Conservation (phyloP, 306 rosid genomes). For the Begonia loranthoides region DNA sequence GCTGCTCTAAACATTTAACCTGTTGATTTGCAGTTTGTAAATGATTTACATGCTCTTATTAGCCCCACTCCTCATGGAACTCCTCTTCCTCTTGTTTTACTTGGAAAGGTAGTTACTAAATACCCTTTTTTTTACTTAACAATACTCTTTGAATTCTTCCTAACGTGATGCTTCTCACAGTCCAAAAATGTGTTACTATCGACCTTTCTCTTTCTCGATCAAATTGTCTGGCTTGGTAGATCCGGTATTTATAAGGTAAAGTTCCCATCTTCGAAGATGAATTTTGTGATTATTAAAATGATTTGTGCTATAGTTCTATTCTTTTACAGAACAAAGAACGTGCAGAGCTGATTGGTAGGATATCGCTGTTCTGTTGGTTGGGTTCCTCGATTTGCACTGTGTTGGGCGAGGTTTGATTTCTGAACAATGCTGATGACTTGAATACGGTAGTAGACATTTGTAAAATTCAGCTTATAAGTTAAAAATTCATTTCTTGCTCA, state of each 20-base stretch:
- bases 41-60: conserved; percentile 72
- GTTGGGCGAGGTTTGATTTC: conserved; percentile 67
- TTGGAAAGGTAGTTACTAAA: conserved; percentile 58
- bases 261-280: neutral
- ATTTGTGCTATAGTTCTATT: neutral
- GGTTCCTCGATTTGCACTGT: conserved; percentile 69
- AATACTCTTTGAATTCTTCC: neutral
- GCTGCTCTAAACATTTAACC: too few relatives aligned
- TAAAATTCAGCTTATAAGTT: conserved; percentile 7
- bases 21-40: conserved; percentile 59
- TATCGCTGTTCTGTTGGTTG: conserved; percentile 88
- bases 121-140: neutral
- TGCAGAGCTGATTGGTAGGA: conserved; percentile 59
- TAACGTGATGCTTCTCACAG: conserved; percentile 22
- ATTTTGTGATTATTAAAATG: too few relatives aligned
- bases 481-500: conserved; percentile 17
- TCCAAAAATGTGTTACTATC: conserved; percentile 81
- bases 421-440: conserved; percentile 3
- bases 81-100: conserved; percentile 63
- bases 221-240: conserved; percentile 92
- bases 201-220: conserved; percentile 91
- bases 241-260: conserved; percentile 63
- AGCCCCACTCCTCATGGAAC: conserved; percentile 75
- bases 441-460: neutral
- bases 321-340: conserved; percentile 64